phyloP scores from a whole-genome alignment of 2,329 filamentous ascomycete genomes.

The Pestalotiopsis sp. region DNA sequence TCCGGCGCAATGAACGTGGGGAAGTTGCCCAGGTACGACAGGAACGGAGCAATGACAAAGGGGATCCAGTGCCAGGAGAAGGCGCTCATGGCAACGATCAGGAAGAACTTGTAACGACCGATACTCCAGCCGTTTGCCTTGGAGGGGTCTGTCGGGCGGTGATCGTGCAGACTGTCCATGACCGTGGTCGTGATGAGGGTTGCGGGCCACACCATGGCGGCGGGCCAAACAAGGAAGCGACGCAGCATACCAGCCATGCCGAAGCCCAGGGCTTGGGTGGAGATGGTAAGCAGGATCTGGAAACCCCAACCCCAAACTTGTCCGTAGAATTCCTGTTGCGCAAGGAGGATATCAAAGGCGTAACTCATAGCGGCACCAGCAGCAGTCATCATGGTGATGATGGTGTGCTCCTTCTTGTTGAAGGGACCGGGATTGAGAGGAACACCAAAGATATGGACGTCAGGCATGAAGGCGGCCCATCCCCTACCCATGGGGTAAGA shows the following conservation, averaged over 20 bases:
- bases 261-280: constrained; percentile 65
- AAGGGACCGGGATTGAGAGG: constrained; percentile 42
- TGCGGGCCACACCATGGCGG: constrained; percentile 67
- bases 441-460: constrained; percentile 16
- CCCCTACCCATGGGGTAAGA: constrained; percentile 26
- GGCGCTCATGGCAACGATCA: constrained; percentile 49
- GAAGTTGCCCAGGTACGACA: constrained; percentile 61
- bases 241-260: constrained; percentile 62
- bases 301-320: constrained; percentile 59
- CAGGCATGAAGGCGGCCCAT: constrained; percentile 37
- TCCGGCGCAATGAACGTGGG: constrained; percentile 63
- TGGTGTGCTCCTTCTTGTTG: constrained; percentile 51
- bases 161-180: constrained; percentile 68
- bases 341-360: constrained; percentile 38
- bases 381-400: constrained; percentile 50
- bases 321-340: constrained; percentile 50
- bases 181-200: constrained; percentile 62
- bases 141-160: constrained; percentile 51
- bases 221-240: constrained; percentile 62
- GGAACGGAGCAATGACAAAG: constrained; percentile 63
- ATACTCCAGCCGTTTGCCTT: constrained; percentile 61
- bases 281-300: constrained; percentile 61
- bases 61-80: constrained; percentile 67
- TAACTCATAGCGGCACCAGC: constrained; percentile 33
- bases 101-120: constrained; percentile 59